phyloP scores from a whole-genome alignment of 2,329 filamentous ascomycete species.

The Drechslerella coelobrocha region DNA sequence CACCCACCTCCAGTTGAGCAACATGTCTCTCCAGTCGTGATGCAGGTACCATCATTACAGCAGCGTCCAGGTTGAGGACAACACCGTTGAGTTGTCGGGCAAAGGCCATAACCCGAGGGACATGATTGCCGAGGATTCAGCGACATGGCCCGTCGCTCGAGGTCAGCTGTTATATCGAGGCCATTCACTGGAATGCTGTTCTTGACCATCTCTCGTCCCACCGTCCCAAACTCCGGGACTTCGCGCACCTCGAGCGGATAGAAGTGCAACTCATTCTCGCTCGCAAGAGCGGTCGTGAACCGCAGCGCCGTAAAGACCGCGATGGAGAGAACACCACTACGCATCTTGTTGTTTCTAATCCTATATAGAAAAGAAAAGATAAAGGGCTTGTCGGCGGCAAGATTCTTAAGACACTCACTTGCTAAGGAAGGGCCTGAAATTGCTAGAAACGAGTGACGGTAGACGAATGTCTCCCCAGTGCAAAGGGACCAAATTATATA shows the following conservation, averaged over 20 bases:
- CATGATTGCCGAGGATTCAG: constrained; percentile 36
- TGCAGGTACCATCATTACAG: constrained; percentile 43
- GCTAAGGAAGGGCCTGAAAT: too few relatives aligned
- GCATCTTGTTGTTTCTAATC: constrained; percentile 18
- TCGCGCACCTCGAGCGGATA: constrained; percentile 34
- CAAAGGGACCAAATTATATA: too few relatives aligned
- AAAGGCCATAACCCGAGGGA: constrained; percentile 37
- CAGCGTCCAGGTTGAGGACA: constrained; percentile 35
- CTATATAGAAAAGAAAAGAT: not conserved
- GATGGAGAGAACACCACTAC: constrained; percentile 19
- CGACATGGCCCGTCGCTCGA: constrained; percentile 32
- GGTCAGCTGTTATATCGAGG: constrained; percentile 35
- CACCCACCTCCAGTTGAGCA: constrained; percentile 36
- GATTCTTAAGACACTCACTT: not conserved
- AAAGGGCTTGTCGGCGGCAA: not conserved
- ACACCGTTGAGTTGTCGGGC: constrained; percentile 25
- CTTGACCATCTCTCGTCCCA: constrained; percentile 36
- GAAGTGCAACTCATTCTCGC: constrained; percentile 24
- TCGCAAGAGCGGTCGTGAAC: constrained; percentile 18
- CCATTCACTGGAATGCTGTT: constrained; percentile 24
- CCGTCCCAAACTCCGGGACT: constrained; percentile 30
- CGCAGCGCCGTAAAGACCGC: constrained; percentile 31
- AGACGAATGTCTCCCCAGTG: not conserved
- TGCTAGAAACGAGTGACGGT: not conserved
- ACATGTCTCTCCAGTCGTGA: constrained; percentile 28